Conservation (phyloP, 2,329 filamentous ascomycete species). For the Tolypocladium ophioglossoides region DNA sequence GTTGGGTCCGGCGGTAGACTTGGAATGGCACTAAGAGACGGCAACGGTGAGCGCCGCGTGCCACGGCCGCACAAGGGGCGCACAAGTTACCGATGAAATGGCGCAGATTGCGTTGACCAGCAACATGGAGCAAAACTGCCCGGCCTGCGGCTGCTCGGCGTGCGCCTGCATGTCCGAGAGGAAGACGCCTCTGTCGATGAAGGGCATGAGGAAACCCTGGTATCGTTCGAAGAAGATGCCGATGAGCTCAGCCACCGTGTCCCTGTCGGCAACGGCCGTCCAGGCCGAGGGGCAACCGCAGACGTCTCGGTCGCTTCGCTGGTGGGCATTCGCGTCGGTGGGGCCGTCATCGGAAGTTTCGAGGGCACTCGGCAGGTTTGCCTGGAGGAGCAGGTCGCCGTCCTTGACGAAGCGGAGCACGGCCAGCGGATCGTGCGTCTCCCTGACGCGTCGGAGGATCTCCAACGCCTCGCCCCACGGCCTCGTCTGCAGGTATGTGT, state of each 20-base stretch:
- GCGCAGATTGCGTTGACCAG: conserved; percentile 2
- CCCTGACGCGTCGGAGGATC: conserved; percentile 1
- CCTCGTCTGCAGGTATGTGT: background rate
- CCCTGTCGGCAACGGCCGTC: background rate
- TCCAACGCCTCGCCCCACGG: background rate
- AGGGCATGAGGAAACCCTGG: background rate
- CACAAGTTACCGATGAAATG: background rate
- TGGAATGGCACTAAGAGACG: too few species aligned
- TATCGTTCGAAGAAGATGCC: background rate
- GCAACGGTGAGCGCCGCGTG: too few species aligned
- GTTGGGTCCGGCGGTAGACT: too few species aligned
- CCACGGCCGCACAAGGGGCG: too few species aligned
- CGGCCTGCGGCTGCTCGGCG: background rate
- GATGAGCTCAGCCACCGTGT: background rate
- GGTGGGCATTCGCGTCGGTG: background rate
- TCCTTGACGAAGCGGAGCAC: background rate
- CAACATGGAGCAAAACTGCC: background rate
- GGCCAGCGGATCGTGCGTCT: background rate
- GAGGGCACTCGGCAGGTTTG: background rate
- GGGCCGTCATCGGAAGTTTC: background rate
- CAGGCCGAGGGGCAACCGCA: background rate
- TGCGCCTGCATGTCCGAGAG: background rate
- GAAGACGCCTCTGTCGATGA: background rate
- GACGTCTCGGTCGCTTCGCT: background rate
- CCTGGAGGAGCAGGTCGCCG: background rate